phyloP scores from a whole-genome alignment of 352 stramenopile species.

The Phytophthora rubi region DNA sequence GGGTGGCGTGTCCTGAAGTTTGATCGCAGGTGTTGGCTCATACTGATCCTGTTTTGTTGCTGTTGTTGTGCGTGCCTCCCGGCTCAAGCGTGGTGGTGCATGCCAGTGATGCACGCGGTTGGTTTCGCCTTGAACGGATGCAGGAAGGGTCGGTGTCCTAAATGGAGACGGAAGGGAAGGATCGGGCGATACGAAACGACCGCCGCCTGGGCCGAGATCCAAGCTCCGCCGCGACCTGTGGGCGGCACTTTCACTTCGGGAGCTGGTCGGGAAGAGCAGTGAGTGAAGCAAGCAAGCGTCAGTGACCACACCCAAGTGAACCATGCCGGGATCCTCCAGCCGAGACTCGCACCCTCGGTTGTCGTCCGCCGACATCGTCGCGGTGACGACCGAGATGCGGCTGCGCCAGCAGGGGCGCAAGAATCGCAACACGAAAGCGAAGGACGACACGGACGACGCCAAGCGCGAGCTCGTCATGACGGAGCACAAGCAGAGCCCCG shows the following conservation, averaged over 20 bases:
- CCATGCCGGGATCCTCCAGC: constrained; percentile 33
- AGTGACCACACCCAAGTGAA: constrained; percentile 14
- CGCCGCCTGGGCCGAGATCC: constrained; percentile 22
- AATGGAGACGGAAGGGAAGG: neutral
- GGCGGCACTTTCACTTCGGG: constrained; percentile 33
- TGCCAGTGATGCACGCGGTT: neutral
- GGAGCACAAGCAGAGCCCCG: constrained; percentile 77
- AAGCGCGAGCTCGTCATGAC: constrained; percentile 86
- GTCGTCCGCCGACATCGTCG: constrained; percentile 86
- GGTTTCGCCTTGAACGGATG: constrained; percentile 31
- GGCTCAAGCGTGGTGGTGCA: neutral
- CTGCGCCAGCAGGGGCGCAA: constrained; percentile 63
- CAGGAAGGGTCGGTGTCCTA: constrained; percentile 13
- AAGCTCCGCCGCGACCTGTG: constrained; percentile 7
- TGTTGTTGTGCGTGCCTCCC: neutral
- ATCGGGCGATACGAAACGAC: constrained; percentile 26
- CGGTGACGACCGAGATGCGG: constrained; percentile 80
- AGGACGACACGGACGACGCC: constrained; percentile 67
- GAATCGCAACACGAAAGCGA: constrained; percentile 21
- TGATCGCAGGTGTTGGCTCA: neutral
- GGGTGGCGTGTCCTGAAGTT: neutral
- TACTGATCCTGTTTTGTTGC: neutral
- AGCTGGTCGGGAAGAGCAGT: constrained; percentile 13
- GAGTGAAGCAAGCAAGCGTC: neutral
- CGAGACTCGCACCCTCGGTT: constrained; percentile 55